A percentile compares a stretch with the other conserved stretches of the same genome.
Conservation (phyloP, 2,329 filamentous ascomycete genomes). For the Fusarium proliferatum region DNA sequence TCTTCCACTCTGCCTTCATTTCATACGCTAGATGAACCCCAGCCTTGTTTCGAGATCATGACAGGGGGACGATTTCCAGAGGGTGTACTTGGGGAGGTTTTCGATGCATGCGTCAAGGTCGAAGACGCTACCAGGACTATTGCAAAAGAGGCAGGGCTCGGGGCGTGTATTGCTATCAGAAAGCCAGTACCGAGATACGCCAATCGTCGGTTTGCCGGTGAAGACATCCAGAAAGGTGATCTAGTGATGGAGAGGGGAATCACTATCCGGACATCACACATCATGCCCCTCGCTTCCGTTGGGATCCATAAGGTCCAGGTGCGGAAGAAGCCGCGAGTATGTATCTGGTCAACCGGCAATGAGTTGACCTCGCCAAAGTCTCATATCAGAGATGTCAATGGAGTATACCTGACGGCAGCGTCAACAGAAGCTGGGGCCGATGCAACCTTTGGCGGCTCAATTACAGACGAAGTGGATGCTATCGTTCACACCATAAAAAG, state of each 20-base stretch:
- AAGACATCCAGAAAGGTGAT: neutral
- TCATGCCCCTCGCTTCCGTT: neutral
- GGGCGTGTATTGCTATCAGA: rapidly evolving
- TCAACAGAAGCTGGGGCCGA: neutral
- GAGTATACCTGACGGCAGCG: neutral
- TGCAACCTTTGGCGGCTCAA: neutral
- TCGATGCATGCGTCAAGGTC: neutral
- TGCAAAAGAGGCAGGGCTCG: rapidly evolving
- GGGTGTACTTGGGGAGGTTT: neutral
- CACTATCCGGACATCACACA: neutral
- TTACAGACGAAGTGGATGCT: neutral
- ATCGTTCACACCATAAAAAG: neutral
- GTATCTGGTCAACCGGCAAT: neutral
- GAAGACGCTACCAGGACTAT: neutral
- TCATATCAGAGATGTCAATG: neutral
- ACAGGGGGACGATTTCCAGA: neutral
- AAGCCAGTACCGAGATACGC: neutral
- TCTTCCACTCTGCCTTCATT: rapidly evolving
- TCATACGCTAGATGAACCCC: rapidly evolving
- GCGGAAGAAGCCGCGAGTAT: neutral
- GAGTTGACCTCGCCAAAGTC: neutral
- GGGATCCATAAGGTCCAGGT: rapidly evolving
- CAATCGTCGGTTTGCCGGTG: neutral
- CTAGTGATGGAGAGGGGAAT: neutral
- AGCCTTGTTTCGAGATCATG: neutral